Evolutionary conservation across 805 yeast species (phyloP), one percentile per base, ranked within the genome.

Genomic region (Cyberlindnera americana): DNA sequence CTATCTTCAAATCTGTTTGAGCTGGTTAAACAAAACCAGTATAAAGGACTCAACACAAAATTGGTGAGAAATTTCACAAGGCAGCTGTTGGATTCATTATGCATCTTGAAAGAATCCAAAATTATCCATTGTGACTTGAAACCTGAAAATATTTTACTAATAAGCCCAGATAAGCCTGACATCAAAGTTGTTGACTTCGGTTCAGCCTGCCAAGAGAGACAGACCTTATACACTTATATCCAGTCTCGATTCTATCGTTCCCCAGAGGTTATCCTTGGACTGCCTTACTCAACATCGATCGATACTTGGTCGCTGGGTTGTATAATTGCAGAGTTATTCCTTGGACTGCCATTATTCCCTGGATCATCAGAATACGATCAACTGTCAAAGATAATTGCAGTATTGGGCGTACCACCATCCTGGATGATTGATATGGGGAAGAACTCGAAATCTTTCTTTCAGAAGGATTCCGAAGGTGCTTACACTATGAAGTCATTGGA

Each of bases 271-370:
- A 77, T 93, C 3, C 65, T 91, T 16, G 98, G 99, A 0, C 68
- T 91, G 31, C 95, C 96, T 5, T 91, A 93, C 57, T 84, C 96
- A 1, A 78, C 95, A 9, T 79, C 95, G 6, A 91, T 93, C 38
- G 99, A 91, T 60, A 88, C 91, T 79, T 93, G 99, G 99, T 91
- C 98, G 0, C 66, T 90, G 31, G 99, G 96, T 0, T 85, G 97
- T 58, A 87, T 93, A 36, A 77, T 88, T 24, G 95, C 93, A 2
- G 99, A 93, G 61, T 66, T 91, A 34, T 90, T 84, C 50, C 62
- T 91, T 37, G 99, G 99, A 1, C 70, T 91, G 40, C 99, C 99
- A 1, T 70, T 91, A 50, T 88, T 91, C 53, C 97, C 99, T 0
- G 99, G 99, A 3, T 75, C 89, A 3, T 85, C 96, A 0, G 99